Conservation (phyloP, 2,329 filamentous ascomycete genomes). For the Fusarium musae region DNA sequence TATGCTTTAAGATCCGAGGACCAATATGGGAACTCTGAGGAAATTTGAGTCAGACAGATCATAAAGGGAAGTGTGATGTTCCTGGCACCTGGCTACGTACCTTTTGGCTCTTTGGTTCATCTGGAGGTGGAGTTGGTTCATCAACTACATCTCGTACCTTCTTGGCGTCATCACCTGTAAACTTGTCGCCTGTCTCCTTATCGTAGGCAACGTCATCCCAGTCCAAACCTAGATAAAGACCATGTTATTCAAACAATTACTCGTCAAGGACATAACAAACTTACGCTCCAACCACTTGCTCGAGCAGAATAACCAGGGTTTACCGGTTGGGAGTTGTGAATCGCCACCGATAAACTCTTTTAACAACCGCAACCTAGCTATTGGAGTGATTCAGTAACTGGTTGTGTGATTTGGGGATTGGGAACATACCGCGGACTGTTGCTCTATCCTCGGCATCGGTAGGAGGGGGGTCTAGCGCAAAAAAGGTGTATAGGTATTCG, state of each 20-base stretch:
- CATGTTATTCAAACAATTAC: neutral
- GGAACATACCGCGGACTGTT: neutral
- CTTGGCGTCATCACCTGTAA: neutral
- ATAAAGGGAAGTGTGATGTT: neutral
- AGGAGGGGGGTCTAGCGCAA: neutral
- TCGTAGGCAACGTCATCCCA: neutral
- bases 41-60: fast-evolving
- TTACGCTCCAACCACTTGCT: neutral
- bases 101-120: neutral
- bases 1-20: neutral
- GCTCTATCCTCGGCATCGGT: fast-evolving
- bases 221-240: neutral
- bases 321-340: fast-evolving
- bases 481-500: neutral
- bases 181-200: neutral
- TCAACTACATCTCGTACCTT: neutral
- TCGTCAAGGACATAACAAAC: neutral
- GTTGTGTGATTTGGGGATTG: neutral
- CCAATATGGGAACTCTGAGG: neutral
- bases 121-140: neutral
- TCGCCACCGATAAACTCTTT: neutral
- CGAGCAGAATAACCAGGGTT: neutral
- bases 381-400: neutral
- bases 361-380: fast-evolving
- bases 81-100: neutral